Evolutionary conservation across 2,329 filamentous ascomycete genomes (phyloP), one percentile per base, ranked within the genome.

Genomic region (Aspergillus udagawae): DNA sequence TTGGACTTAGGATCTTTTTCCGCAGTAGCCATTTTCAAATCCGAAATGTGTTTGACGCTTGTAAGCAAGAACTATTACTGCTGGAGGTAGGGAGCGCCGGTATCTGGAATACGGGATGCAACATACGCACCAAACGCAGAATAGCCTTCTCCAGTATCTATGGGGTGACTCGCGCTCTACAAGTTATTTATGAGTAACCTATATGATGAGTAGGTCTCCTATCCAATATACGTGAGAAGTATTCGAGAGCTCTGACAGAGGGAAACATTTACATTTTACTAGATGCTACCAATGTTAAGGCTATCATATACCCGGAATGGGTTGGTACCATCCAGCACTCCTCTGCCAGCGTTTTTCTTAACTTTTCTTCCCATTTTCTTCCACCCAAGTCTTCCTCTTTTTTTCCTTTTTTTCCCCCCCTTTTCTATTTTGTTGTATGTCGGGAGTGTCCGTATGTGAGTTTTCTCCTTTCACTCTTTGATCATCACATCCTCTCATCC

Each of bases 1-100:
- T 76, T 77, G 27, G 70, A 63, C 60, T 65, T 71, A 48, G 71
- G 68, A 52, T 76, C 74, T 54, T 67, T 73, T 48, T 69, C 71
- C 50, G 63, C 61, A 27, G 71, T 64, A 56, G 71, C 65, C 72
- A 75, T 75, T 60, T 62, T 49, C 52, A 7, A 58, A 54, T 49
- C 48, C 53, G 48, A 50, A 53, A 49, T 55, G 44, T 52, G n/a
- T 21, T 21, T n/a, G 45, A 17, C 8, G 5, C 29, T 35, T 27
- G 12, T 38, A 32, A 47, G 20, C 35, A 21, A 35, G 17, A n/a
- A 21, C 4, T 32, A 9, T 38, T 52, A 49, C 27, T 23, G 42
- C 5, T 5, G 21, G 20, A 14, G n/a, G 25, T 53, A 7, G 57
- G 44, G 49, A 44, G 45, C 49, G 52, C 58, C 52, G 32, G 29